Conservation (phyloP, 2,329 filamentous ascomycete genomes). For the Hirsutella thompsonii region DNA sequence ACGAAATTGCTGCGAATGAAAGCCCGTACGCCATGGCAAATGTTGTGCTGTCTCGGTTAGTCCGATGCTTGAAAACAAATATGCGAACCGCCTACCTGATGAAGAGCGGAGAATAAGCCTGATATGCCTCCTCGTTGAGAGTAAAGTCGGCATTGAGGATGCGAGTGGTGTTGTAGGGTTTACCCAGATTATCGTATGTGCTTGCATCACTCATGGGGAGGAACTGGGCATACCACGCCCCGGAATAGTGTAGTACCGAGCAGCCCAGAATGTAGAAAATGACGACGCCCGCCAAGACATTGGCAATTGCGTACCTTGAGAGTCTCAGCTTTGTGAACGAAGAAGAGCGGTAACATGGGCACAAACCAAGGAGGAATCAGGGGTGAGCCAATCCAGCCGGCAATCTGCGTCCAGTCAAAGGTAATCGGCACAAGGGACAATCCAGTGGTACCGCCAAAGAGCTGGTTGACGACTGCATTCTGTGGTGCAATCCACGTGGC, state of each 20-base stretch:
- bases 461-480: constrained; percentile 54
- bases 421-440: constrained; percentile 58
- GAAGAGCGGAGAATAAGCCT: constrained; percentile 55
- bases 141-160: constrained; percentile 50
- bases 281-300: constrained; percentile 55
- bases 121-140: constrained; percentile 50
- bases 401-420: constrained; percentile 65
- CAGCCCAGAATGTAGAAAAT: constrained; percentile 50
- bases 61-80: background rate
- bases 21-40: constrained; percentile 59
- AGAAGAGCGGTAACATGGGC: background rate
- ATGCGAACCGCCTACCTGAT: constrained; percentile 30
- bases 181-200: constrained; percentile 60
- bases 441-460: constrained; percentile 58
- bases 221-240: constrained; percentile 50
- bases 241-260: constrained; percentile 49
- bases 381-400: constrained; percentile 55
- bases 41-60: constrained; percentile 39
- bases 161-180: constrained; percentile 47
- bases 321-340: too few relatives aligned
- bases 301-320: constrained; percentile 54
- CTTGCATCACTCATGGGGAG: constrained; percentile 57
- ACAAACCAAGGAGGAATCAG: constrained; percentile 53
- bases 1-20: constrained; percentile 58
- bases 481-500: constrained; percentile 60